Evolutionary conservation across 2,329 filamentous ascomycete genomes (phyloP), one percentile per base, ranked within the genome.

Genomic region (Didymellaceae sp.): DNA sequence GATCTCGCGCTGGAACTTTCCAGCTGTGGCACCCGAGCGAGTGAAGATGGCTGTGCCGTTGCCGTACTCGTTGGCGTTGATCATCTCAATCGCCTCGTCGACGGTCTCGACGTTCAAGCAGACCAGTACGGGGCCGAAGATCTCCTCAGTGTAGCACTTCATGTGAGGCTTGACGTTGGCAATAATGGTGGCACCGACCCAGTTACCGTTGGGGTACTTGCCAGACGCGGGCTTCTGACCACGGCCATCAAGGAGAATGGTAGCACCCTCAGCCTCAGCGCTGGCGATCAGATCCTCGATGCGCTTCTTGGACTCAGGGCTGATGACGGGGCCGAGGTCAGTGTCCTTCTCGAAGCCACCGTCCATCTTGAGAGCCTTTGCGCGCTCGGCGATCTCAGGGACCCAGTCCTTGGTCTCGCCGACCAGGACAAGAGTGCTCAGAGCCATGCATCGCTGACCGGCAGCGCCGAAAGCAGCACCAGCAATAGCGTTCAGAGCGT

Each of bases 1-100:
- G 64, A 94, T 91, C 70, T 88, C 84, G 68, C 85, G 84, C 67
- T 90, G 86, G 83, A 93, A 94, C 18, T 82, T 82, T 68, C 87
- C 86, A 31, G 90, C 90, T 11, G 89, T 91, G 6, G 89, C 79
- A 17, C 90, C 90, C 16, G 85, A 89, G 58, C 83, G 82, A 11
- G 90, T 94, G 79, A 94, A 94, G 78, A 94, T 90, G 65, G 90
- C 89, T 9, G 86, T 86, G 59, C 90, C 90, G 78, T 94, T 94
- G 62, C 90, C 90, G 73, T 94, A 94, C 74, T 91, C 88, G 76
- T 94, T 94, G 54, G 77, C 80, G 78, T 94, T 94, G 79, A 94
- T 92, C 58, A 92, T 78, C 24, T 88, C 83, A 63, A 94, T 86
- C 28, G 89, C 90, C 44, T 91, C 88, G 67, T 92, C 88, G 46